Evolutionary conservation across 345 rosid genomes (phyloP).

Genomic region (Eucalyptus globulus): DNA sequence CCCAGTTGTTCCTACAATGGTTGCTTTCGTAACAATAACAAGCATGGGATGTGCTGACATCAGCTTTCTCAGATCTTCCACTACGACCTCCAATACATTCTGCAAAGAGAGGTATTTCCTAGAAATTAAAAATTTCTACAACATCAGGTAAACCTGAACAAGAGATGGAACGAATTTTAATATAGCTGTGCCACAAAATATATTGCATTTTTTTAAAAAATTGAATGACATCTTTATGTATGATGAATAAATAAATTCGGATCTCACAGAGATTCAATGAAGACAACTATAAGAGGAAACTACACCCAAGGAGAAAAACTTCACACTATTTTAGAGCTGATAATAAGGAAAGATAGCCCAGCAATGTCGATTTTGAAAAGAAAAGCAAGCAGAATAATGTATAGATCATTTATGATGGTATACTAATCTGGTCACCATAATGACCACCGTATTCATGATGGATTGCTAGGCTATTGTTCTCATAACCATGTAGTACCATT

Average conservation of each 20-base stretch:
- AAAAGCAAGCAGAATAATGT: not conserved
- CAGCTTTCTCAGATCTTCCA: conserved; percentile 61
- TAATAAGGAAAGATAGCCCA: not conserved
- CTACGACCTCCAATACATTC: conserved; percentile 41
- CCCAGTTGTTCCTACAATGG: conserved; percentile 24
- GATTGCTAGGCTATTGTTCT: not conserved
- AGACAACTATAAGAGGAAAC: not conserved
- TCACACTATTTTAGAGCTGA: not conserved
- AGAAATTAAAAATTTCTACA: not conserved
- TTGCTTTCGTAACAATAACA: conserved; percentile 48
- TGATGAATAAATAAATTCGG: not conserved
- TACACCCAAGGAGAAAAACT: not conserved
- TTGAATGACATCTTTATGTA: not conserved
- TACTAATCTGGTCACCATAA: not conserved
- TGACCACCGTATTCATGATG: not conserved
- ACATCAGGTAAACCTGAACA: not conserved
- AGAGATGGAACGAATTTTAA: not conserved
- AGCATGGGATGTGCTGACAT: conserved; percentile 53
- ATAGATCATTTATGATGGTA: not conserved
- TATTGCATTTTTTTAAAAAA: not conserved
- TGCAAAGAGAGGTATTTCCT: conserved; percentile 68
- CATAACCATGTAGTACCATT: not conserved
- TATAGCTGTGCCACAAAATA: not conserved
- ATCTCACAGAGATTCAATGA: not conserved
- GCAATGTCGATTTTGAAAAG: not conserved